Evolutionary conservation across 805 yeast genomes (phyloP), one percentile per base, ranked within the genome.

Genomic region (Cyberlindnera subsufficiens): DNA sequence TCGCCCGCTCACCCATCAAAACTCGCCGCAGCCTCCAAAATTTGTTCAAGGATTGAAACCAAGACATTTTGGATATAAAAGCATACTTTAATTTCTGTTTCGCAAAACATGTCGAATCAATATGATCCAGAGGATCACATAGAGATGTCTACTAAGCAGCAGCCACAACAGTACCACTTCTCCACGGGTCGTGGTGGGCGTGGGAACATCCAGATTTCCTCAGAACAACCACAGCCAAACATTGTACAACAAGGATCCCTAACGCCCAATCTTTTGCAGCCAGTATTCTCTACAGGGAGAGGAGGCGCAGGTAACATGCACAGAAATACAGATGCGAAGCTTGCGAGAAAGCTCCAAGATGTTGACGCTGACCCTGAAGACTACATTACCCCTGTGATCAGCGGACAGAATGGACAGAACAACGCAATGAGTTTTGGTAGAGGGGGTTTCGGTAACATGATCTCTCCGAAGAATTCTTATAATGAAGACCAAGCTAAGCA

Each of bases 111-210:
- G 27, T 22, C 27, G 10, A 22, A 9, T 22, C 27, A 8, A 22
- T 4, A 9, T 4, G 27, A 22, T 8, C 27, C 27, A 22, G 27
- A 22, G 11, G 20, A 35, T 22, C 20, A n/a, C 37, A 18, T 18
- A 35, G 29, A 35, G 25, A 17, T 19, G 17, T 19, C 37, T 2
- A 15, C 13, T 22, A 32, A 32, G 15, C 30, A 34, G 44, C 45
- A 50, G 38, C 45, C 33, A 46, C 54, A 51, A 36, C 52, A 51
- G 37, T 66, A 68, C 22, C 73, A 64, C 55, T 74, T 73, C 50
- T 72, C 86, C n/a, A 82, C 89, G 0, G 90, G 90, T 5, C 71
- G 91, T 50, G 91, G 91, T 10, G 91, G 91, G 9, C 82, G 83
- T 1, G 90, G 90, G 6, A 83, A 83, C 60, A 76, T 82, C 42